Base-by-base conservation (phyloP, 2,329 filamentous ascomycete species). In the Bipolaris oryzae region DNA sequence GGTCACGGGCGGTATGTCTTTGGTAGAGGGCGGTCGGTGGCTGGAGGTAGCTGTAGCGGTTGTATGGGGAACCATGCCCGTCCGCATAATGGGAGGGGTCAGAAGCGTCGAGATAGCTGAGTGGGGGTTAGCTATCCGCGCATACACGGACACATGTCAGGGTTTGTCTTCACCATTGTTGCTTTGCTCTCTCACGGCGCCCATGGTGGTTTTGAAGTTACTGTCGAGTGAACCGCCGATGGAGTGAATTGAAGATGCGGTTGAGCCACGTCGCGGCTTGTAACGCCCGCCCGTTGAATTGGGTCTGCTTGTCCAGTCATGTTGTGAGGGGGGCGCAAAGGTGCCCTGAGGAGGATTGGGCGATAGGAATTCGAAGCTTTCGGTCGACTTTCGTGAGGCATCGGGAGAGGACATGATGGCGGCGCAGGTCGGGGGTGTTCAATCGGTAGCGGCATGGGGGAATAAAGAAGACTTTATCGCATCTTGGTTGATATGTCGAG, bases 1-100 rank as follows among this genome's bases (percentile, higher is more conserved):
- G 1, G 92, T 88, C 0, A 99, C 95, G 0, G 94, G 94, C 1
- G 94, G 94, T 35, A 99, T 99, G 73, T 99, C 94, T 75, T 87
- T 87, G 16, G 90, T 84, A 1, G 92, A 96, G 0, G 94, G 94
- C 13, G 91, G 88, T 66, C 89, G 94, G 70, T 95, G 91, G 13
- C 88, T 82, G 67, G 86, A 89, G n/a, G 86, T 86, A 15, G 78
- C 76, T 1, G 90, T 85, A 2, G 89, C 87, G 1, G 88, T 82
- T 0, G 89, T 89, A 75, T 96, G 89, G 20, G 93, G 90, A 52
- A 92, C 82, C 47, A 96, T 84, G 54, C 94, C 93, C 2, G 93
- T 96, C 62, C 94, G 87, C 55, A 96, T 87, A 64, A 96, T 96
- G 3, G 94, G 91, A 25, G 92, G 89, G 71, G 96, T 91, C 3